phyloP scores from a whole-genome alignment of 192 early-diverging fungal genomes.

The Thamnidium elegans region DNA sequence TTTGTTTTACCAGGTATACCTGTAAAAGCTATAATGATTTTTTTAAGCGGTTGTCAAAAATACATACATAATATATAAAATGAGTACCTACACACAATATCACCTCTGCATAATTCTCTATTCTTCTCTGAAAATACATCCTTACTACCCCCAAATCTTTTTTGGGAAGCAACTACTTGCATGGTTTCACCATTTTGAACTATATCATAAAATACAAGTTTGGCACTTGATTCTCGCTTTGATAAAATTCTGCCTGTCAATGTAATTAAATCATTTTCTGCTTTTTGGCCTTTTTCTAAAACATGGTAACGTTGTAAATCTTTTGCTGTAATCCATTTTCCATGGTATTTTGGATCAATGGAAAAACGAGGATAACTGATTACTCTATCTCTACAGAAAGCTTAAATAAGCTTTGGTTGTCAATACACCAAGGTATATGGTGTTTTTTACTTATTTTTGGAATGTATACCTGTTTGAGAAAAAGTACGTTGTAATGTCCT shows the following conservation, averaged over 20 bases:
- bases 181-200: slow-evolving; percentile 53
- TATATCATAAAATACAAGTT: slow-evolving; percentile 73
- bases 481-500: no score
- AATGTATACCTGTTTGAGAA: no score
- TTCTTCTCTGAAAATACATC: slow-evolving; percentile 43
- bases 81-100: slow-evolving; percentile 55
- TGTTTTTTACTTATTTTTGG: no score
- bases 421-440: no score
- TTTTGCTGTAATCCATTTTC: slow-evolving; percentile 14
- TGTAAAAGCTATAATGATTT: slow-evolving; percentile 30
- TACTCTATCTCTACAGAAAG: no score
- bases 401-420: no score
- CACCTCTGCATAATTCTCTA: slow-evolving; percentile 55
- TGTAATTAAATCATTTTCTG: slow-evolving; percentile 2
- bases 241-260: slow-evolving; percentile 62
- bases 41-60: neutral
- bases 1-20: slow-evolving; percentile 71
- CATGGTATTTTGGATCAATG: slow-evolving; percentile 11
- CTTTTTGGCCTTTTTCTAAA: slow-evolving; percentile 16
- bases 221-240: slow-evolving; percentile 68
- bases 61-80: neutral
- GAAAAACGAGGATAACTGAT: slow-evolving; percentile 13
- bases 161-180: slow-evolving; percentile 66
- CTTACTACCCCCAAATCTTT: slow-evolving; percentile 32
- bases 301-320: slow-evolving; percentile 6